A percentile compares a stretch with the other conserved stretches of the same genome.
These are phyloP conservation scores for Monosporascus sp. DNA, from an alignment of 2,329 filamentous ascomycete genomes.

Conservation along the genomic window DNA sequence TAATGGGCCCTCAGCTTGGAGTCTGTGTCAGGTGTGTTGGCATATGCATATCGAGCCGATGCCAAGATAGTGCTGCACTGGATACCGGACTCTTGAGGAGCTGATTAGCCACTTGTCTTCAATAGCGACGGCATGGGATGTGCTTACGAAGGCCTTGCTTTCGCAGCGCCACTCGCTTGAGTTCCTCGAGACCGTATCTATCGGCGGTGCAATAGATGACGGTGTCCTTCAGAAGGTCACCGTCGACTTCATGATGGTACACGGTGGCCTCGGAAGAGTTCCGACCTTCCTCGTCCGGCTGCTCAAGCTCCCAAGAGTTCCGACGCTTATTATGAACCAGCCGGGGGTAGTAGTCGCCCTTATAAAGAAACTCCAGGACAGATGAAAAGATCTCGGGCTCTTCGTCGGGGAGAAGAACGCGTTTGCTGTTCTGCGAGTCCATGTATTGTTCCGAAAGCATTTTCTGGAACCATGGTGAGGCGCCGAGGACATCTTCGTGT, in stretches of 20 bases:
- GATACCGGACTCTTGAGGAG: constrained; percentile 60
- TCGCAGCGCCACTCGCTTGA: constrained; percentile 77
- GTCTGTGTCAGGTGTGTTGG: constrained; percentile 82
- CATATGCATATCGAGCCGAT: constrained; percentile 85
- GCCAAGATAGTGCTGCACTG: constrained; percentile 79
- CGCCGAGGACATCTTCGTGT: constrained; percentile 77
- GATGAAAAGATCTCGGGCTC: constrained; percentile 88
- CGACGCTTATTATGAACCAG: constrained; percentile 76
- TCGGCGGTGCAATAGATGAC: constrained; percentile 87
- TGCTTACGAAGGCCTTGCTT: constrained; percentile 79
- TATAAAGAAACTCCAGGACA: constrained; percentile 87
- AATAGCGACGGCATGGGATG: background rate
- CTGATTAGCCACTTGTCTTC: constrained; percentile 2
- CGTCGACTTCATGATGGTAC: constrained; percentile 59
- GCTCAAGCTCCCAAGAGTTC: constrained; percentile 79
- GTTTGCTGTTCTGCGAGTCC: constrained; percentile 53
- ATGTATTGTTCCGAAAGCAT: constrained; percentile 59
- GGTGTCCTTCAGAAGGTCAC: constrained; percentile 77
- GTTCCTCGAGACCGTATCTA: constrained; percentile 74
- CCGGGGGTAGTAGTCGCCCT: constrained; percentile 86
- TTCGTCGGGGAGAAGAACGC: constrained; percentile 76
- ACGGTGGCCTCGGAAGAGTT: constrained; percentile 58
- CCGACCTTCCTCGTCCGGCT: constrained; percentile 40
- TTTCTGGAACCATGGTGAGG: constrained; percentile 73
- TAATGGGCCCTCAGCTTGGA: constrained; percentile 90